Conservation (phyloP, 2,329 filamentous ascomycete genomes). For the Sporothrix inflata region DNA sequence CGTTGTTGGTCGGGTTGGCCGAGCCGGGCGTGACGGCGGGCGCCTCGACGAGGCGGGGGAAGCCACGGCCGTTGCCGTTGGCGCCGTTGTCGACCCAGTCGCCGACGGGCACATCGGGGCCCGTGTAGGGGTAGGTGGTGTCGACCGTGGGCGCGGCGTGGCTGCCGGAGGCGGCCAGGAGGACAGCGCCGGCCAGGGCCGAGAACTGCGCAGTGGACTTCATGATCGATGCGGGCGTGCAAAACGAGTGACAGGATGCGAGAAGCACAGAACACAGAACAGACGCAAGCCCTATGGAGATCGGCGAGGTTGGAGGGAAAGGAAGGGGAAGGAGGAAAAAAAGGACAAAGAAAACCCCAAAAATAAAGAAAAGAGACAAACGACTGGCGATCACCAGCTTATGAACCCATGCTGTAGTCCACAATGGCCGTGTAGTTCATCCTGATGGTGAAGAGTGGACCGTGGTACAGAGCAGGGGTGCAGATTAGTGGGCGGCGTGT, state of each 20-base stretch:
- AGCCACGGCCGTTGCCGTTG: slow-evolving; percentile 58
- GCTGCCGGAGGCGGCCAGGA: slow-evolving; percentile 20
- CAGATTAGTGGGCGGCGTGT: not conserved
- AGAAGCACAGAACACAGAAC: not conserved
- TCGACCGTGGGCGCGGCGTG: slow-evolving; percentile 41
- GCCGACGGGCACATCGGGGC: slow-evolving; percentile 52
- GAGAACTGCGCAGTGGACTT: slow-evolving; percentile 32
- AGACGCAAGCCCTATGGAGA: not conserved
- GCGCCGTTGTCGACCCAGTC: slow-evolving; percentile 55
- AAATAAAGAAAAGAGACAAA: not conserved
- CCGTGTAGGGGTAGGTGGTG: slow-evolving; percentile 51
- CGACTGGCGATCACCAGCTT: not conserved
- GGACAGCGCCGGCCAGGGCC: slow-evolving; percentile 16
- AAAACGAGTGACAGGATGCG: not conserved
- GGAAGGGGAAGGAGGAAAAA: not conserved
- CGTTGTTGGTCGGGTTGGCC: slow-evolving; percentile 52
- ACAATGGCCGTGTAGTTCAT: not conserved
- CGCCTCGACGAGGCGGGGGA: slow-evolving; percentile 52
- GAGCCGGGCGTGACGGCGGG: slow-evolving; percentile 52
- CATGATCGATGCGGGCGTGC: not conserved
- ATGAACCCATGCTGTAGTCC: not conserved
- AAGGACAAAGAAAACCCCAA: not conserved
- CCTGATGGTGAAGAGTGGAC: not conserved
- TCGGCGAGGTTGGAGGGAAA: not conserved
- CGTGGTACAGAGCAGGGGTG: not conserved